These are phyloP conservation scores for Tolypocladium amazonense DNA, from an alignment of 2,329 filamentous ascomycete species.

Conservation along the genomic window DNA sequence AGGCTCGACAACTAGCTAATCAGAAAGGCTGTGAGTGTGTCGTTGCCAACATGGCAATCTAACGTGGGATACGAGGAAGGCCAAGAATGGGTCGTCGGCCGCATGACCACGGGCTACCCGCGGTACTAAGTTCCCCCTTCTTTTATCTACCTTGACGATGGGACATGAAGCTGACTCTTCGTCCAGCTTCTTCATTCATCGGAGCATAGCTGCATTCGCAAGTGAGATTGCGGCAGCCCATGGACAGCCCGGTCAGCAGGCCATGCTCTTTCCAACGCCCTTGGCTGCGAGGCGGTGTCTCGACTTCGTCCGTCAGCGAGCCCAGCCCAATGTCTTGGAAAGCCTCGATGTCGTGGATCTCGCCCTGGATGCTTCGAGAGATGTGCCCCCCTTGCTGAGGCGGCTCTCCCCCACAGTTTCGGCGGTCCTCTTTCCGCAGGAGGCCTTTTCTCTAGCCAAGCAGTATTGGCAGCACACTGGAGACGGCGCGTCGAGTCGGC, in stretches of 20 bases:
- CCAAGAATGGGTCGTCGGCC: constrained; percentile 71
- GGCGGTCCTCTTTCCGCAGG: constrained; percentile 60
- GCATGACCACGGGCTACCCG: constrained; percentile 86
- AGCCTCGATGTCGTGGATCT: constrained; percentile 51
- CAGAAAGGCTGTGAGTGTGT: constrained; percentile 82
- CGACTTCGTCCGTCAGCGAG: constrained; percentile 57
- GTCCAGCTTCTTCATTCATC: constrained; percentile 83
- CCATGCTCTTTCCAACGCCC: constrained; percentile 74
- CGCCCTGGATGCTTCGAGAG: constrained; percentile 45
- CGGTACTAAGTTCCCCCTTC: constrained; percentile 37
- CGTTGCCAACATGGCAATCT: constrained; percentile 81
- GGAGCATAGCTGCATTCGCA: constrained; percentile 65
- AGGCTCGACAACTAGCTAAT: not conserved
- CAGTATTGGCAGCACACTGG: constrained; percentile 96
- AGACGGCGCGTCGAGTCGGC: constrained; percentile 81
- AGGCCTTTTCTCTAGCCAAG: constrained; percentile 66
- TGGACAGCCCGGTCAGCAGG: constrained; percentile 51
- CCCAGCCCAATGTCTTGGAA: constrained; percentile 36
- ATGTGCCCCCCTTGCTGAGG: constrained; percentile 38
- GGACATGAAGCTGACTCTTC: not conserved
- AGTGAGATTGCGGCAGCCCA: constrained; percentile 54
- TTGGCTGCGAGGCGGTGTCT: constrained; percentile 61
- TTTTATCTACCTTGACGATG: not conserved
- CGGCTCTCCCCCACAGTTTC: constrained; percentile 51
- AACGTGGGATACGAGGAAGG: constrained; percentile 95